These are phyloP conservation scores for Diutina siamensis DNA, from an alignment of 1,139 yeast genomes.

Conservation along the genomic window DNA sequence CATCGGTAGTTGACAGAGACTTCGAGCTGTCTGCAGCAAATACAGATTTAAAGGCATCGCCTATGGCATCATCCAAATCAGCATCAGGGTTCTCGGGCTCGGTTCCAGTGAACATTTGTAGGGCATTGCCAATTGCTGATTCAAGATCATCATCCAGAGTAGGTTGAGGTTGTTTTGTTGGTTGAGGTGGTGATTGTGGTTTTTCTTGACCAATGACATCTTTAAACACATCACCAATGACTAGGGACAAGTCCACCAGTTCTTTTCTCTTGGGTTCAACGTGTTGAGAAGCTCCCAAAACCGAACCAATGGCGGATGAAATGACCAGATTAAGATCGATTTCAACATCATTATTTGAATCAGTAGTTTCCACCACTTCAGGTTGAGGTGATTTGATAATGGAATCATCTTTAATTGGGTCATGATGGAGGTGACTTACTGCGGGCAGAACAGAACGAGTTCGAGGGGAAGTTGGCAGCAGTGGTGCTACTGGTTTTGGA, in stretches of 20 bases:
- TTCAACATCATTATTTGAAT: not conserved
- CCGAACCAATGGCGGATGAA: not conserved
- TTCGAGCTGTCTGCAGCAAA: not conserved
- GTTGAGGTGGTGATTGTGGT: too few species aligned
- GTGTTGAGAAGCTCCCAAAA: not conserved
- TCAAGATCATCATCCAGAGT: constrained; percentile 3
- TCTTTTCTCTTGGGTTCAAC: not conserved
- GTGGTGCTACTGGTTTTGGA: not conserved
- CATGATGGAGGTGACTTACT: not conserved
- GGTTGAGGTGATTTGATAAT: too few species aligned
- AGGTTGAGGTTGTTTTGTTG: not conserved
- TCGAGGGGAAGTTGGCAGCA: not conserved
- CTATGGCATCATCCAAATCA: constrained; percentile 18
- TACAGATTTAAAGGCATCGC: constrained; percentile 14
- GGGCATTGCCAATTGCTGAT: not conserved
- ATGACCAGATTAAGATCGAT: not conserved
- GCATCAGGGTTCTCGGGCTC: constrained; percentile 12
- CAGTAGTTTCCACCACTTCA: not conserved
- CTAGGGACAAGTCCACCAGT: not conserved
- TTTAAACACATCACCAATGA: not conserved
- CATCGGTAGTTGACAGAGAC: not conserved
- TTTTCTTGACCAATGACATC: not conserved
- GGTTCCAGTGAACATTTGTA: not conserved
- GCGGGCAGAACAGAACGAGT: constrained; percentile 3
- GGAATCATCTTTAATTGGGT: not conserved